Conservation (phyloP, 2,329 filamentous ascomycete species). For the Claviceps purpurea region DNA sequence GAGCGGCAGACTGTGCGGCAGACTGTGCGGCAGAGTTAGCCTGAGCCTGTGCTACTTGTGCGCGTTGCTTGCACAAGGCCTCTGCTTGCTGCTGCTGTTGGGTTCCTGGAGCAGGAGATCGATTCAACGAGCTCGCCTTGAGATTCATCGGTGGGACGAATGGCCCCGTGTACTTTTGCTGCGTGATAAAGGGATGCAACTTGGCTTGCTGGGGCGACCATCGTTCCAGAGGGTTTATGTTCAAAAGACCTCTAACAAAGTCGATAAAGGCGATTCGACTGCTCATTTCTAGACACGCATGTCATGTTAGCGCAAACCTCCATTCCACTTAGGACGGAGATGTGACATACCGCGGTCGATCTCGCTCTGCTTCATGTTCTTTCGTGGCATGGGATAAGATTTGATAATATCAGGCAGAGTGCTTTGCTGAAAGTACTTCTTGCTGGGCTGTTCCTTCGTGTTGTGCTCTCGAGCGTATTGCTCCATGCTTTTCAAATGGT, state of each 20-base stretch:
- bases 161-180: conserved; percentile 90
- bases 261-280: conserved; percentile 96
- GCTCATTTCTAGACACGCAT: conserved; percentile 67
- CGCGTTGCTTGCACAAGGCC: conserved; percentile 82
- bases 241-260: conserved; percentile 85
- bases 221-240: conserved; percentile 87
- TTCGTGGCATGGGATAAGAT: conserved; percentile 93
- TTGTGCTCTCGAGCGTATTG: conserved; percentile 92
- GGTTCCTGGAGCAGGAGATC: conserved; percentile 82
- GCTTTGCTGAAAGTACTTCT: conserved; percentile 96
- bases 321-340: neutral
- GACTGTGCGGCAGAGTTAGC: conserved; percentile 55
- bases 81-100: conserved; percentile 95
- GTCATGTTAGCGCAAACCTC: neutral
- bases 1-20: conserved; percentile 50
- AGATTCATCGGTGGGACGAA: conserved; percentile 97
- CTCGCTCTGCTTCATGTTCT: conserved; percentile 98
- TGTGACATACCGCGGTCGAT: conserved; percentile 67
- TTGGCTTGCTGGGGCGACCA: conserved; percentile 98
- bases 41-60: conserved; percentile 56
- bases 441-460: conserved; percentile 96
- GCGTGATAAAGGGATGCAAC: conserved; percentile 94
- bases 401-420: conserved; percentile 95
- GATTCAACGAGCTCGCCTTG: conserved; percentile 70
- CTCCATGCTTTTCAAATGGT: conserved; percentile 92